Conservation (phyloP, 1,284 basidiomycete genomes). For the Rhodotorula sp. region DNA sequence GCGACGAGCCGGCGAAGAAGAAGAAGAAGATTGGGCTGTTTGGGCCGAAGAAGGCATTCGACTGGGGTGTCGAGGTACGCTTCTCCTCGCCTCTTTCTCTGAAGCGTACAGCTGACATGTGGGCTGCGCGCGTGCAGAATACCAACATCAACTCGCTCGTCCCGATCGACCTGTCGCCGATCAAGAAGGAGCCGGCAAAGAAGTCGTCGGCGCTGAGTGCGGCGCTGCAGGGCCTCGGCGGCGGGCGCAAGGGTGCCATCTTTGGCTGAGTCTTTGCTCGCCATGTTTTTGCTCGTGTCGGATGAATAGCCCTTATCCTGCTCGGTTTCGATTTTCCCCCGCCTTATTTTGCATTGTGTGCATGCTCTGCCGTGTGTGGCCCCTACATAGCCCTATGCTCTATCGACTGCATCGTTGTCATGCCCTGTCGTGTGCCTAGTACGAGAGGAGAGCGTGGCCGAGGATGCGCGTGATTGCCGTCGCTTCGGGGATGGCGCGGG, state of each 20-base stretch:
- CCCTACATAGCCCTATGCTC: too few relatives aligned
- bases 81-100: neutral
- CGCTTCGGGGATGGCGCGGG: too few relatives aligned
- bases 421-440: too few relatives aligned
- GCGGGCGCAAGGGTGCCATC: conserved; percentile 11
- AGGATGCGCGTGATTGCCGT: too few relatives aligned
- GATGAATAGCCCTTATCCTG: too few relatives aligned
- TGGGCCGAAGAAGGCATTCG: conserved; percentile 22
- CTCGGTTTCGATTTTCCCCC: neutral
- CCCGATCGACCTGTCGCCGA: conserved; percentile 36
- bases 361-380: too few relatives aligned
- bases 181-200: conserved; percentile 25
- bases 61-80: conserved; percentile 37
- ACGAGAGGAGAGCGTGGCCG: too few relatives aligned
- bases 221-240: conserved; percentile 11
- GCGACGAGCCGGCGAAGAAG: conserved; percentile 22
- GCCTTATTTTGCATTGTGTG: too few relatives aligned
- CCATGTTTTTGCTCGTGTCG: neutral
- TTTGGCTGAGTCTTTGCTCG: neutral
- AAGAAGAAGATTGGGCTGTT: conserved; percentile 36
- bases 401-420: too few relatives aligned
- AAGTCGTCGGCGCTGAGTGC: conserved; percentile 1
- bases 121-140: conserved; percentile 10
- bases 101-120: neutral
- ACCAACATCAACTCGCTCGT: conserved; percentile 34